Evolutionary conservation across 768 basidiomycete genomes (phyloP), one percentile per base, ranked within the genome.

Genomic region (Dentipellis fragilis): DNA sequence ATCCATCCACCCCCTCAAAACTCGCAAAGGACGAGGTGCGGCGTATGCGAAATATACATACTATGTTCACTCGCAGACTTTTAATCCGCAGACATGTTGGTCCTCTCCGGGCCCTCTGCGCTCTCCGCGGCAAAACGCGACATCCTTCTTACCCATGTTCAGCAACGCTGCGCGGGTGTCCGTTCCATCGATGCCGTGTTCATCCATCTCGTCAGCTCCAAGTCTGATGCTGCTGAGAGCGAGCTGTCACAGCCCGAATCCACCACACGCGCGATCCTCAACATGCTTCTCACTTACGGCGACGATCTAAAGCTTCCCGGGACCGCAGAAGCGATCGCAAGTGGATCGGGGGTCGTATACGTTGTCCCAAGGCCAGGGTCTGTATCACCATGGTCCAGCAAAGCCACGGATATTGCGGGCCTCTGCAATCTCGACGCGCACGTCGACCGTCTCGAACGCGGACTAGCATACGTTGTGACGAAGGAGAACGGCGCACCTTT

Each of bases 301-400:
- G 89, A 94, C 66, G 75, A 89, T 67, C 70, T 80, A 58, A 72
- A 77, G 3, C 68, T 83, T 3, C 66, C 73, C 3, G 69, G 63
- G 7, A 84, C 84, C 0, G 59, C 66, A 10, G 59, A 66, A 19
- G 64, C 68, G n/a, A 63, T 73, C 51, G 64, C 65, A 16, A 65
- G 66, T 10, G 60, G 59, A 45, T 56, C 62, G 23, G 79, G 80
- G 50, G 72, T 84, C 10, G 71, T 83, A 42, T 95, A 83, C 66
- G 83, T 96, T 40, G 72, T 88, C 6, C 94, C 94, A 10, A 74
- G 94, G 56, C 77, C 83, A 8, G 94, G 95, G 3, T 93, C 94
- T 3, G 87, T 98, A 64, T 97, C 95, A 4, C 94, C 96, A 2
- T 99, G 96, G 96, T 97, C 95, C 5, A 95, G 90, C 70, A 99